Evolutionary conservation across 2,329 filamentous ascomycete genomes (phyloP).

Genomic region (Trichophyton equinum): DNA sequence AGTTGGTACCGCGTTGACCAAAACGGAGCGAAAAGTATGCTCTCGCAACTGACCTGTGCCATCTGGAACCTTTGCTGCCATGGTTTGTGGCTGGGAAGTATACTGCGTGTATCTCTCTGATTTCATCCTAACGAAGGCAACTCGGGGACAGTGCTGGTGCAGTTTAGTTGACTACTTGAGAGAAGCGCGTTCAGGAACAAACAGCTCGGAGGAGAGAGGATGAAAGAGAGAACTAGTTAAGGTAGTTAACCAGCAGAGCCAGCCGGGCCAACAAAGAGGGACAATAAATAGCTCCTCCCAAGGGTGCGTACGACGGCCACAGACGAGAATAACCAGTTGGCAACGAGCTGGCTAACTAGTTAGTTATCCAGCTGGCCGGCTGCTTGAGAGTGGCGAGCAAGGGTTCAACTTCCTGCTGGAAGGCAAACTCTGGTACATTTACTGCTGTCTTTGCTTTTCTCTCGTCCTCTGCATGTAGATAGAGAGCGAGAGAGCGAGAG

Average conservation of each 20-base stretch:
- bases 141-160: too few relatives aligned
- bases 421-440: not conserved
- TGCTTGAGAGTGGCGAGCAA: not conserved
- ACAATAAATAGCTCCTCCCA: not conserved
- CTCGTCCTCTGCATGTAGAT: not conserved
- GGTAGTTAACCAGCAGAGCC: not conserved
- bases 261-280: not conserved
- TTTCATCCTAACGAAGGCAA: not conserved
- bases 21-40: not conserved
- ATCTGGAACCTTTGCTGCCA: slow-evolving; percentile 13
- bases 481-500: too few relatives aligned
- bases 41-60: slow-evolving; percentile 20
- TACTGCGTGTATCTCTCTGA: not conserved
- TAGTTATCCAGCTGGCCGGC: too few relatives aligned
- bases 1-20: slow-evolving; percentile 5
- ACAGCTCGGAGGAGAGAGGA: not conserved
- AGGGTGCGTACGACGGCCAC: not conserved
- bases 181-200: not conserved
- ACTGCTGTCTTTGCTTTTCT: not conserved
- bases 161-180: too few relatives aligned
- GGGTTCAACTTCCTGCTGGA: not conserved
- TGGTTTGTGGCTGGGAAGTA: not conserved
- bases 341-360: too few relatives aligned
- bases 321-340: too few relatives aligned
- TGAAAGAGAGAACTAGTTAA: too few relatives aligned